Percentiles rank a stretch among this genome's conserved stretches.
These are phyloP conservation scores for Sphaerulina musiva DNA, from an alignment of 2,329 filamentous ascomycete species.

Conservation along the genomic window DNA sequence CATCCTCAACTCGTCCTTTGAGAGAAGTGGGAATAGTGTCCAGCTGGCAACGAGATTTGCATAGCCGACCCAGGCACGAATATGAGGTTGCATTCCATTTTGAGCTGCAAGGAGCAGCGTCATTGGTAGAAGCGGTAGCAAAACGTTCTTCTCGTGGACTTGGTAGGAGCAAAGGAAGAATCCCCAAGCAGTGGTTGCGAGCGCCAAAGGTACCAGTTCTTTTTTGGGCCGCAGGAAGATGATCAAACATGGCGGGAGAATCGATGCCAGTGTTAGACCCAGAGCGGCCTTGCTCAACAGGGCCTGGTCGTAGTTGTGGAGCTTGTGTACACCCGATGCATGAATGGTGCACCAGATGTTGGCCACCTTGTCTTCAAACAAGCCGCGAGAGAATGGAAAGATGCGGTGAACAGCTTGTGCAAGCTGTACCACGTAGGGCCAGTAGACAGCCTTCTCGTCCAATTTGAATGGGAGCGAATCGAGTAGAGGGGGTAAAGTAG, in stretches of 20 bases:
- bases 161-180: constrained; percentile 98
- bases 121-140: constrained; percentile 89
- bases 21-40: constrained; percentile 89
- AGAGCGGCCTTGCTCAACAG: constrained; percentile 72
- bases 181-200: constrained; percentile 83
- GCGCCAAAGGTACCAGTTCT: constrained; percentile 67
- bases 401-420: constrained; percentile 83
- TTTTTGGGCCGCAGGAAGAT: constrained; percentile 73
- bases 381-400: constrained; percentile 88
- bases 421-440: constrained; percentile 69
- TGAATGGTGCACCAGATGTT: constrained; percentile 97
- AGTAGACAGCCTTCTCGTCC: constrained; percentile 59
- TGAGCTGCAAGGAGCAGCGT: constrained; percentile 75
- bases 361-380: constrained; percentile 98
- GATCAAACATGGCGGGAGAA: constrained; percentile 70
- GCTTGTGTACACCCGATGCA: constrained; percentile 66
- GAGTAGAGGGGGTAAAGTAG: constrained; percentile 50
- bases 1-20: constrained; percentile 72
- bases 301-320: constrained; percentile 63
- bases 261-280: constrained; percentile 65
- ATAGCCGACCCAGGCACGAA: constrained; percentile 88
- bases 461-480: constrained; percentile 57
- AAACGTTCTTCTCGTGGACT: constrained; percentile 94
- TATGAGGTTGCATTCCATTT: constrained; percentile 67
- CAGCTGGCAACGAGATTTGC: constrained; percentile 83